A percentile compares a stretch with the other conserved stretches of the same genome.
Evolutionary conservation across 129 eudicot species (phyloP).

Genomic region (Chrysanthemum makinoi): DNA sequence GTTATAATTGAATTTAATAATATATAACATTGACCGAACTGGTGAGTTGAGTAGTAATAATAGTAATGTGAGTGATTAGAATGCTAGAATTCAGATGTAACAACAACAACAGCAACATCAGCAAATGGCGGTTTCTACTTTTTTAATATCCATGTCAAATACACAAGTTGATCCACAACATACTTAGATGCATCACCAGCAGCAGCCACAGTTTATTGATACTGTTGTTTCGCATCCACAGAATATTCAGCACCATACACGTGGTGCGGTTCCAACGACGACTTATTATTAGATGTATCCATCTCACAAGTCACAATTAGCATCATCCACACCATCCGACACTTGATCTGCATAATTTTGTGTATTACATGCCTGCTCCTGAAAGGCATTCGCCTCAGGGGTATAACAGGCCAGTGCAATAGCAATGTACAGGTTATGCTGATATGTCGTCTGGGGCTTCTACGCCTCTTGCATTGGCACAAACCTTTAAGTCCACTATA

Average conservation of each 20-base stretch:
- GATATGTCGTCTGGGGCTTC: conserved; percentile 44
- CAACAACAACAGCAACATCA: conserved; percentile 34
- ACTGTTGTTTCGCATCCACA: conserved; percentile 44
- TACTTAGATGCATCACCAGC: conserved; percentile 61
- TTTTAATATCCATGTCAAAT: conserved; percentile 40
- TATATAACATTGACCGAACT: conserved; percentile 30
- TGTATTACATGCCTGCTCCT: conserved; percentile 55
- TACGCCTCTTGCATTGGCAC: conserved; percentile 31
- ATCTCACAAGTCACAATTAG: conserved; percentile 60
- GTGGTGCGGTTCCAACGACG: conserved; percentile 59
- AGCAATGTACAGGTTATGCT: conserved; percentile 30
- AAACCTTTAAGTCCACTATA: too few relatives aligned
- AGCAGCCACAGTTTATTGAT: conserved; percentile 66
- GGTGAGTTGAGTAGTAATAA: conserved; percentile 29
- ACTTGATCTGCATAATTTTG: conserved; percentile 55
- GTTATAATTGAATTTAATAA: too few relatives aligned
- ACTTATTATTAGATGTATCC: conserved; percentile 68
- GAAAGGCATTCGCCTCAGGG: conserved; percentile 48
- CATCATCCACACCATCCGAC: conserved; percentile 52
- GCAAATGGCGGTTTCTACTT: conserved; percentile 54
- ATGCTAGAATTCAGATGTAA: conserved; percentile 50
- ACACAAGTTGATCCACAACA: conserved; percentile 57
- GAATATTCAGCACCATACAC: conserved; percentile 54
- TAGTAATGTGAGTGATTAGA: conserved; percentile 37
- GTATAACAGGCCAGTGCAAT: conserved; percentile 44